Percentiles rank a stretch among this genome's conserved stretches.
Evolutionary conservation across 352 stramenopile genomes (phyloP).

Genomic region (Pythium utonaiense): DNA sequence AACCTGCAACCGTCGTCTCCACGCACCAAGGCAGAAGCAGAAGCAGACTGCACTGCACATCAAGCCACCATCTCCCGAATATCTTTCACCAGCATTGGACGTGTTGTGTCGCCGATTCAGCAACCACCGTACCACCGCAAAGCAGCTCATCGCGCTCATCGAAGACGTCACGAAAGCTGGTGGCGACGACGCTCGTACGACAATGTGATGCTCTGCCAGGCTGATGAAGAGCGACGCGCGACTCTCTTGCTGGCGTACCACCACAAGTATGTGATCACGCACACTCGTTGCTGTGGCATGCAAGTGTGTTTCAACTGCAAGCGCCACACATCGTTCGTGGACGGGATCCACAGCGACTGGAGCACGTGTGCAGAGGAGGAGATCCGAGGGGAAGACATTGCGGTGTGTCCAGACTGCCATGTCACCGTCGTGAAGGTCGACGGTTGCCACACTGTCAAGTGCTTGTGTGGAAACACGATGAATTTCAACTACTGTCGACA

Average conservation of each 20-base stretch:
- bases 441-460: constrained; percentile 36
- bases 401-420: constrained; percentile 38
- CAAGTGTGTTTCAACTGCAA: constrained; percentile 56
- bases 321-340: constrained; percentile 15
- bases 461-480: constrained; percentile 35
- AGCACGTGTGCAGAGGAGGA: constrained; percentile 19
- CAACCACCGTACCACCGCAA: constrained; percentile 13
- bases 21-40: no score
- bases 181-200: constrained; percentile 24
- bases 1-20: no score
- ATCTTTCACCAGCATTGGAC: constrained; percentile 5
- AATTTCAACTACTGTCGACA: no score
- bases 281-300: constrained; percentile 26
- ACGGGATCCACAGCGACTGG: constrained; percentile 22
- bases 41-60: no score
- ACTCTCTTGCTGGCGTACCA: constrained; percentile 37
- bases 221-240: constrained; percentile 41
- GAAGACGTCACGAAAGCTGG: constrained; percentile 9
- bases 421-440: constrained; percentile 51
- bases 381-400: constrained; percentile 26
- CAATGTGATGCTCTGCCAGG: constrained; percentile 21
- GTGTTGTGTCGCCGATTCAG: constrained; percentile 16
- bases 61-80: no score
- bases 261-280: constrained; percentile 24
- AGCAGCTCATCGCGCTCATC: constrained; percentile 12